Base-by-base conservation (phyloP, 2,329 filamentous ascomycete genomes). In the Colletotrichum siamense region DNA sequence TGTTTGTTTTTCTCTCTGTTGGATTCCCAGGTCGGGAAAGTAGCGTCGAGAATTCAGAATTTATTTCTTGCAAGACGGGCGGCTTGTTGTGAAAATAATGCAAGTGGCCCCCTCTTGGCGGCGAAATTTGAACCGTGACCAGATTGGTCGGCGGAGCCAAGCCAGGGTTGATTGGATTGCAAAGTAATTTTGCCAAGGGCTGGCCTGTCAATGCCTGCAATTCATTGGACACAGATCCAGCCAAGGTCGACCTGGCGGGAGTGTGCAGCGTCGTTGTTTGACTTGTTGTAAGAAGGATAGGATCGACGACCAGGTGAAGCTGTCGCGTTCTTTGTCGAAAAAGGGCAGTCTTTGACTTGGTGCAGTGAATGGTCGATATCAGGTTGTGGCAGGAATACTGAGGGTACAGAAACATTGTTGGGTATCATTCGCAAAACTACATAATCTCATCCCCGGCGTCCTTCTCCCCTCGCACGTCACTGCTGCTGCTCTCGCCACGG, bases 401-500 rank as follows among this genome's bases (percentile, higher is more conserved):
- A 49, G 15, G 16, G 16, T 44, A 49, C 24, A 34, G 30, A 52
- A 49, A 18, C 26, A 67, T 9, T 24, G 7, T 28, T 28, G 67
- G 66, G 69, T 74, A 71, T 74, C 71, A 65, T 59, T 71, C 12
- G 15, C 30, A 28, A 30, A 36, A 55, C 24, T 52, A 24, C 13
- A 64, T 62, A 16, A 30, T 26, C n/a, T 79, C 69, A 6, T 79
- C 68, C 73, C 74, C 72, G 73, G 74, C 77, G 64, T 73, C 55
- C 75, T 62, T 71, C 75, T 77, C 77, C 59, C 75, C 73, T 62
- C 92, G 88, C 2, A 92, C 84, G n/a, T 92, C 80, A 0, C 89
- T 22, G 26, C 66, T 66, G 0, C 89, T 22, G 26, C 66, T 66
- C 77, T 73, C 30, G 77, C 80, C 6, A 73, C 75, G 75, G 4